phyloP scores from a whole-genome alignment of 75 land plant genomes.

The Sequoiadendron giganteum region DNA sequence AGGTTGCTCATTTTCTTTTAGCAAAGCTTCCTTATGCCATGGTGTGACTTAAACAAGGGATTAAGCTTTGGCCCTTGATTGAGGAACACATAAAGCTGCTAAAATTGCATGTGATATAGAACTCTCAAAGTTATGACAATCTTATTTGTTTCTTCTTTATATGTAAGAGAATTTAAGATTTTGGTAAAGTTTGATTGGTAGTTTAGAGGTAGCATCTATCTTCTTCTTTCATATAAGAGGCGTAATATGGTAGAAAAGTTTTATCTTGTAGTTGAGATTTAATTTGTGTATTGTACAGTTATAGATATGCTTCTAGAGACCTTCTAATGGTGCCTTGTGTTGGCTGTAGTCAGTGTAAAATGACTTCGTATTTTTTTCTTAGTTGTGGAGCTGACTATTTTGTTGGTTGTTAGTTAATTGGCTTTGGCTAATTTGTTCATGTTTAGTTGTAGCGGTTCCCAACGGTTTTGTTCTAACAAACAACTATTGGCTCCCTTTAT shows the following conservation, averaged over 20 bases:
- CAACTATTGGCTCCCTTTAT: too few species aligned
- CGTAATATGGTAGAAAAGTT: neutral
- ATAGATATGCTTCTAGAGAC: neutral
- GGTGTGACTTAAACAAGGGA: neutral
- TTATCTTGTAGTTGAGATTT: neutral
- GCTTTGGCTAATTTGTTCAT: too few species aligned
- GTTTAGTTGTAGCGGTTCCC: too few species aligned
- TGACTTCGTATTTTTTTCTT: too few species aligned
- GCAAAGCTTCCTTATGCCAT: neutral
- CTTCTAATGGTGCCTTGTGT: neutral
- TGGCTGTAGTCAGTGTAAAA: too few species aligned
- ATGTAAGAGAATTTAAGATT: neutral
- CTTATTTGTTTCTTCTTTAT: neutral
- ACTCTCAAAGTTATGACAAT: neutral
- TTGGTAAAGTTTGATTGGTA: too few species aligned
- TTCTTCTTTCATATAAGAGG: neutral
- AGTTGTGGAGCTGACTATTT: too few species aligned
- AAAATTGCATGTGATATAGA: neutral
- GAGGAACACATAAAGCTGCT: neutral
- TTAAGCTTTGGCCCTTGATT: neutral
- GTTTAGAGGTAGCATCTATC: neutral
- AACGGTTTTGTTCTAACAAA: too few species aligned
- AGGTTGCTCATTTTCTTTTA: neutral
- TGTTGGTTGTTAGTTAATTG: too few species aligned
- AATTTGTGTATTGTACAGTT: neutral